A percentile compares a stretch with the other conserved stretches of the same genome.
These are phyloP conservation scores for Globisporangium paroecandrum DNA, from an alignment of 352 stramenopile species.

Conservation along the genomic window DNA sequence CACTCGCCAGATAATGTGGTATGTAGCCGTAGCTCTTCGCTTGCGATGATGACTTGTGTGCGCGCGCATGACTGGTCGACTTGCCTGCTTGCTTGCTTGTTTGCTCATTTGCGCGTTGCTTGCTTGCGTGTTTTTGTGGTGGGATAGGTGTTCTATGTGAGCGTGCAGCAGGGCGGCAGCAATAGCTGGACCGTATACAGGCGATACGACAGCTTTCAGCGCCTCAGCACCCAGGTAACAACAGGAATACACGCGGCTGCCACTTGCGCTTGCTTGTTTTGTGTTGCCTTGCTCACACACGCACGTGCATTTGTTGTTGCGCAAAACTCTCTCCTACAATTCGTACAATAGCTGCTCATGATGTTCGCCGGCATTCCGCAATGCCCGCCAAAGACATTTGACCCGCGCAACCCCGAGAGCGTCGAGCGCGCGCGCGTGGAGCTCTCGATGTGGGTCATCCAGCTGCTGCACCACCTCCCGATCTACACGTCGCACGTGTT, in stretches of 20 bases:
- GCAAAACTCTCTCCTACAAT: not conserved
- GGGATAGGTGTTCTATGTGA: conserved; percentile 67
- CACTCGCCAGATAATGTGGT: conserved; percentile 51
- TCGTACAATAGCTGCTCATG: conserved; percentile 36
- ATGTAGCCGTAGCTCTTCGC: conserved; percentile 10
- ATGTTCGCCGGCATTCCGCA: conserved; percentile 69
- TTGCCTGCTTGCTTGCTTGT: conserved; percentile 12
- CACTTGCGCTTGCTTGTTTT: not conserved
- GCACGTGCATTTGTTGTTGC: conserved; percentile 1
- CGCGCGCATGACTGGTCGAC: not conserved
- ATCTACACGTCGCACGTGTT: conserved; percentile 83
- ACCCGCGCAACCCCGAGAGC: conserved; percentile 61
- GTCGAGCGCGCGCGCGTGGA: conserved; percentile 72
- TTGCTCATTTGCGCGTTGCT: conserved; percentile 3
- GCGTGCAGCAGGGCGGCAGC: conserved; percentile 63
- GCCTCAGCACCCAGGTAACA: conserved; percentile 53
- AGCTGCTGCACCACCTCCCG: conserved; percentile 73
- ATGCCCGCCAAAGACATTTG: conserved; percentile 53
- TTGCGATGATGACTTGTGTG: not conserved
- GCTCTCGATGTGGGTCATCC: conserved; percentile 78
- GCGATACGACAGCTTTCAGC: conserved; percentile 71
- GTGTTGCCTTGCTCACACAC: not conserved
- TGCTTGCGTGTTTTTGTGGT: not conserved
- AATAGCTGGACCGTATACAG: conserved; percentile 77
- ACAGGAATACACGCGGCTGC: not conserved